These are phyloP conservation scores for Chaetomiaceae sp. DNA, from an alignment of 2,329 filamentous ascomycete species.

Conservation along the genomic window DNA sequence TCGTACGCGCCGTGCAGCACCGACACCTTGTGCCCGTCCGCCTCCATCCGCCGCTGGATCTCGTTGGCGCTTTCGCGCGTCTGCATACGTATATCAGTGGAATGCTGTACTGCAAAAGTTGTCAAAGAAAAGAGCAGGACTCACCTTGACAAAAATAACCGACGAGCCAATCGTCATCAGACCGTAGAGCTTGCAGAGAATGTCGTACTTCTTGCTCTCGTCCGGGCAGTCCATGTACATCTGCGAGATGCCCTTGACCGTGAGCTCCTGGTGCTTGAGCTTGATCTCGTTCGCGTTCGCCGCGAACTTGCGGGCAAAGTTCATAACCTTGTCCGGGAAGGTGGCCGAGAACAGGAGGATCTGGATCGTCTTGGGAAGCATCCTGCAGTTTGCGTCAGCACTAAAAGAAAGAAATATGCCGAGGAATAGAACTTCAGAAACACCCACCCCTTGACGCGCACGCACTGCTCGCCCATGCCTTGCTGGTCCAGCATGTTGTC, in stretches of 20 bases:
- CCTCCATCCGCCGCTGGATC: conserved; percentile 79
- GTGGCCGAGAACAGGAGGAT: conserved; percentile 94
- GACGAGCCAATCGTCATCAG: conserved; percentile 95
- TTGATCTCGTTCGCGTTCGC: conserved; percentile 82
- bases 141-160: conserved; percentile 92
- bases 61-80: conserved; percentile 78
- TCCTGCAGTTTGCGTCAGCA: conserved; percentile 38
- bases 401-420: background rate
- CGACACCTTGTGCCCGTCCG: conserved; percentile 86
- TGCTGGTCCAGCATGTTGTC: conserved; percentile 99
- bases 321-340: conserved; percentile 76
- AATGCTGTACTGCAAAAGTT: background rate
- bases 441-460: conserved; percentile 75
- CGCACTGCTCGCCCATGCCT: conserved; percentile 90
- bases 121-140: conserved; percentile 15
- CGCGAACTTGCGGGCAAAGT: conserved; percentile 78
- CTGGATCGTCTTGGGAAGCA: conserved; percentile 70
- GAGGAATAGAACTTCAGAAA: background rate
- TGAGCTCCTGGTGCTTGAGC: conserved; percentile 83
- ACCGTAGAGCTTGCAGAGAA: conserved; percentile 88
- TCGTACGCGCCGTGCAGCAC: conserved; percentile 86
- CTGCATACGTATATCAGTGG: conserved; percentile 36
- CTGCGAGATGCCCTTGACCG: conserved; percentile 94
- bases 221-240: conserved; percentile 91
- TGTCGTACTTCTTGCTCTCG: conserved; percentile 78